Conservation (phyloP, 2,329 filamentous ascomycete species). For the Kalaharituber pfeilii region DNA sequence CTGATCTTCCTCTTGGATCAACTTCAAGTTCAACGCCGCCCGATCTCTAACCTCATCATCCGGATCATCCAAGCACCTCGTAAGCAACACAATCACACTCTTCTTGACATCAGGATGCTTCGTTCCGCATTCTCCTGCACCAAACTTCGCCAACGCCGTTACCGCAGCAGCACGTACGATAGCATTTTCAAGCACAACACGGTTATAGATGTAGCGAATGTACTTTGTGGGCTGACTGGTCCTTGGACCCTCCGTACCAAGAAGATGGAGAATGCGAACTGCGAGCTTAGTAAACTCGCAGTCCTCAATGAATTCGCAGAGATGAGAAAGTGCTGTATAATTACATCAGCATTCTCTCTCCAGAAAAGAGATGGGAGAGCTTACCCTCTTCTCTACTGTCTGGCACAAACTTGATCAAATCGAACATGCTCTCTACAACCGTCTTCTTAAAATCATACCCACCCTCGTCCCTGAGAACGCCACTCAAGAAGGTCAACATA, state of each 20-base stretch:
- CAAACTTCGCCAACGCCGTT: slow-evolving; percentile 90
- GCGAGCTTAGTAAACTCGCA: slow-evolving; percentile 98
- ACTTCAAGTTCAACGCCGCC: slow-evolving; percentile 73
- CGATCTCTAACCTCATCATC: slow-evolving; percentile 96
- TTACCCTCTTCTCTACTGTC: slow-evolving; percentile 53
- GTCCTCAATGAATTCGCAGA: slow-evolving; percentile 98
- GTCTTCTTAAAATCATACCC: slow-evolving; percentile 97
- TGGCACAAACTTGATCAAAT: slow-evolving; percentile 95
- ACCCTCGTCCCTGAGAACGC: slow-evolving; percentile 90
- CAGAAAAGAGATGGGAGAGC: slow-evolving; percentile 9
- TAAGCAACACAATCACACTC: slow-evolving; percentile 81
- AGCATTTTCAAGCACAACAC: slow-evolving; percentile 91
- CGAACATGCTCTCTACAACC: slow-evolving; percentile 98
- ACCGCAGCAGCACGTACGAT: slow-evolving; percentile 90
- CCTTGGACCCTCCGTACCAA: slow-evolving; percentile 87
- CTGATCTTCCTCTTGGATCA: slow-evolving; percentile 75
- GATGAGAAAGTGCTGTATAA: slow-evolving; percentile 57
- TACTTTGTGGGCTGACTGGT: slow-evolving; percentile 95
- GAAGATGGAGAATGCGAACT: slow-evolving; percentile 81
- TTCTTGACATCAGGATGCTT: slow-evolving; percentile 71
- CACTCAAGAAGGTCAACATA: slow-evolving; percentile 92
- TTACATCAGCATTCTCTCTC: neutral
- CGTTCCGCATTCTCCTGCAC: slow-evolving; percentile 63
- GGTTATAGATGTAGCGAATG: slow-evolving; percentile 98
- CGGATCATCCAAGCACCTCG: slow-evolving; percentile 83